These are phyloP conservation scores for Monosporascus sp. DNA, from an alignment of 2,329 filamentous ascomycete genomes.

Conservation along the genomic window DNA sequence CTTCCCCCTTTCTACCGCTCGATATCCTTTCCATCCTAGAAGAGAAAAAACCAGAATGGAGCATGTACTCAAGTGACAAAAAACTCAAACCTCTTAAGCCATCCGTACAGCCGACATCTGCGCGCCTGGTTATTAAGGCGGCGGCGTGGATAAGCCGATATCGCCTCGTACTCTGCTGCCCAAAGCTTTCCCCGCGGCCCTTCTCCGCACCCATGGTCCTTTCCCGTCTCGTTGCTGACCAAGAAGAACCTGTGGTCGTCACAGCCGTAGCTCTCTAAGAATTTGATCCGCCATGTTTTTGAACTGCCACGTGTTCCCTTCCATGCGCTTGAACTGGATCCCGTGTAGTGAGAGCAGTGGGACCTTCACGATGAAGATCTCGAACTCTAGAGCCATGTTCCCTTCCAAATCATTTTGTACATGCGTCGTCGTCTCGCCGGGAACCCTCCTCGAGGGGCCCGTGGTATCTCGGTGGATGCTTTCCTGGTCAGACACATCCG, in stretches of 20 bases:
- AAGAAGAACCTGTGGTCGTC: conserved; percentile 34
- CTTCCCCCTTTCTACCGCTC: not conserved
- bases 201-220: not conserved
- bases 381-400: conserved; percentile 81
- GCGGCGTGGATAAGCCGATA: too few relatives aligned
- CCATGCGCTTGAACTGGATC: conserved; percentile 95
- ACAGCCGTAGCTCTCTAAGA: conserved; percentile 72
- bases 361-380: conserved; percentile 97
- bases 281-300: conserved; percentile 98
- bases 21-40: not conserved
- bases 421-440: conserved; percentile 86
- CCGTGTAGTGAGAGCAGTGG: conserved; percentile 88
- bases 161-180: not conserved
- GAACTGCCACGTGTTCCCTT: conserved; percentile 96
- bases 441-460: conserved; percentile 51
- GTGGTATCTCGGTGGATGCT: conserved; percentile 55
- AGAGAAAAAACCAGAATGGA: not conserved
- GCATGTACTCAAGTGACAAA: not conserved
- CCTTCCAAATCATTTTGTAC: conserved; percentile 85
- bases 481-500: conserved; percentile 73
- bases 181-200: not conserved
- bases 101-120: too few relatives aligned
- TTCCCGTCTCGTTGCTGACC: not conserved
- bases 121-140: too few relatives aligned
- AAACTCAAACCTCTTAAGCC: not conserved